Base-by-base conservation (phyloP, 2,329 filamentous ascomycete species). In the Colletotrichum cereale region DNA sequence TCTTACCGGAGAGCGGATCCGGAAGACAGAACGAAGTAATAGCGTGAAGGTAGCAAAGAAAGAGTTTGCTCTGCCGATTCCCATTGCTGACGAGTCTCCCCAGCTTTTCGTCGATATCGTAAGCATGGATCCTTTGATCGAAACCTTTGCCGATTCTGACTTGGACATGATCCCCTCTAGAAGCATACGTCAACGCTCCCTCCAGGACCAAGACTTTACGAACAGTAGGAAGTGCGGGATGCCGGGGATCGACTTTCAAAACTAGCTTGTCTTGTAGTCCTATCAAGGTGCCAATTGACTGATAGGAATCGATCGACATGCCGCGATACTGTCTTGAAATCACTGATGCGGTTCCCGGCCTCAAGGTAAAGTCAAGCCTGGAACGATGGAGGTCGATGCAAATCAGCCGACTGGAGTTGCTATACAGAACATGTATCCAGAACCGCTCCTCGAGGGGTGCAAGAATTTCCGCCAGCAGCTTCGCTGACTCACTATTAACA, bases 21-120 rank as follows among this genome's bases (percentile, higher is more conserved):
- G 85, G 84, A 0, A 88, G 77, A 38, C 82, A 86, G 61, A 83
- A 82, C 0, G 88, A 87, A 0, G 89, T 91, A 0, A 89, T 67
- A 0, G 85, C 87, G 72, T 91, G 88, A 0, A 91, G 77, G 34
- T 86, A 86, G 12, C 81, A 80, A 0, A 89, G 78, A n/a, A 84
- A 82, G 0, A 92, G 78, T 65, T 86, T 88, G 76, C 86, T 88
- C 18, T 84, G 81, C 0, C 90, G 58, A 16, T 80, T 86, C 0
- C 85, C 86, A 71, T 85, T 87, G n/a, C 88, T 86, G 0, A 82
- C 72, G 0, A 92, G 75, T 4, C 85, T 80, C 0, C 88, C 84
- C 0, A 92, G 82, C 1, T n/a, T n/a, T n/a, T n/a, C n/a, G n/a
- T n/a, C n/a, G n/a, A n/a, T n/a, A n/a, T n/a, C n/a, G n/a, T n/a